These are phyloP conservation scores for Colletotrichum incanum DNA, from an alignment of 2,329 filamentous ascomycete species.

Conservation along the genomic window DNA sequence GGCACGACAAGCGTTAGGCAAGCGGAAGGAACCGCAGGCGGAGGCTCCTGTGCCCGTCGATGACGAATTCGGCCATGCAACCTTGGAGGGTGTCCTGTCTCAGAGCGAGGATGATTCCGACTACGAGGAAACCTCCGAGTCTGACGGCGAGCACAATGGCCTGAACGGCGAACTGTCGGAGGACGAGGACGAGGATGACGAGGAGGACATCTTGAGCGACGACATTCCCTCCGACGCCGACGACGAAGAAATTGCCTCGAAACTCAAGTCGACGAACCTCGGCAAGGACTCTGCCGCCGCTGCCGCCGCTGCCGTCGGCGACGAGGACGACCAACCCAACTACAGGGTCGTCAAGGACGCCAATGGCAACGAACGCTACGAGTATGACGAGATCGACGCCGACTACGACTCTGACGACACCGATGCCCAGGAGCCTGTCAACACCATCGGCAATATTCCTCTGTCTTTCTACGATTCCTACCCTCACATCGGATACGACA, in stretches of 20 bases:
- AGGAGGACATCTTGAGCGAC: constrained; percentile 57
- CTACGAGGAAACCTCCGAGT: constrained; percentile 62
- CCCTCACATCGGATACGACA: constrained; percentile 98
- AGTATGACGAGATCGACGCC: constrained; percentile 94
- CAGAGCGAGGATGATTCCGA: constrained; percentile 72
- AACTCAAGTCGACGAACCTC: constrained; percentile 47
- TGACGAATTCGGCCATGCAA: constrained; percentile 71
- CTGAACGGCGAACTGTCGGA: constrained; percentile 59
- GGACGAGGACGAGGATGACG: constrained; percentile 58
- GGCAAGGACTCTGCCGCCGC: constrained; percentile 47
- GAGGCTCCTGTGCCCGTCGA: constrained; percentile 71
- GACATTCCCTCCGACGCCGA: constrained; percentile 60
- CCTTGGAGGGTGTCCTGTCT: constrained; percentile 71
- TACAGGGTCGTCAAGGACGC: constrained; percentile 81
- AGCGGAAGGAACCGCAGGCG: constrained; percentile 75
- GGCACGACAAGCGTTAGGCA: constrained; percentile 64
- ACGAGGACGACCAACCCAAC: constrained; percentile 60
- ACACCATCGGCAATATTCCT: constrained; percentile 96
- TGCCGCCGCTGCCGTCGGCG: constrained; percentile 50
- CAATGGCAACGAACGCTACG: constrained; percentile 90
- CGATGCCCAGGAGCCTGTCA: constrained; percentile 82
- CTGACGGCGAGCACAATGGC: constrained; percentile 50
- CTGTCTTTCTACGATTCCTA: constrained; percentile 97
- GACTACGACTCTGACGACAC: constrained; percentile 97
- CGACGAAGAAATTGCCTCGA: constrained; percentile 53